Base-by-base conservation (phyloP, 768 basidiomycete genomes). In the Xerocomellus chrysenteron region DNA sequence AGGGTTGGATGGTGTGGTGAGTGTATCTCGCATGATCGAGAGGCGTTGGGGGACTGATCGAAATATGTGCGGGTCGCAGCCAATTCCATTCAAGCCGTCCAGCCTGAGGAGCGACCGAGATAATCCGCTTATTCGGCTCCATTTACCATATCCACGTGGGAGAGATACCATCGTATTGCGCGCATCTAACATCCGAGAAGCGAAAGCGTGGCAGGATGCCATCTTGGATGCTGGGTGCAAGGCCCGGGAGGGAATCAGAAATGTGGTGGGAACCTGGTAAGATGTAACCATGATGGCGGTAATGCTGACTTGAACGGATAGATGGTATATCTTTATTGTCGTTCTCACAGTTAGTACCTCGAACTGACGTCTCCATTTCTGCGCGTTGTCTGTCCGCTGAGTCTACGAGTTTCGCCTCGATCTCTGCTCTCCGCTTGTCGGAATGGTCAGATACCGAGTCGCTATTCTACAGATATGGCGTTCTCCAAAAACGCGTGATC, bases 1-100 rank as follows among this genome's bases (percentile, higher is more conserved):
- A 58, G 85, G 83, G 13, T 68, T 96, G 14, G 95, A 96, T 71
- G 82, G 90, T 39, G 89, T 94, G 84, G 94, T 94, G 51, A 63
- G 85, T 74, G 35, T 35, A 10, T 24, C 1, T 3, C 6, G 28
- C 17, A 8, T 33, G 47, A 36, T 46, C 48, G 47, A 60, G 35
- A 44, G 21, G 30, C 41, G 32, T 8, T 24, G 5, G n/a, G 46
- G 13, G 36, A 44, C 41, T 53, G 50, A 52, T 49, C 28, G 28
- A 52, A 30, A 21, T 21, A 6, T 32, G 30, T 21, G 11, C 6
- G 40, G 8, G 26, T 28, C 5, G 10, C 58, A 90, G 90, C 89
- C 89, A 17, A 85, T 91, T 45, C 82, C 86, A n/a, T n/a, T n/a
- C 13, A 80, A 77, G 55, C 80, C 84, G 5, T 21, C 21, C 21